phyloP scores from a whole-genome alignment of 805 yeast genomes.

The Kregervanrija delftensis region DNA sequence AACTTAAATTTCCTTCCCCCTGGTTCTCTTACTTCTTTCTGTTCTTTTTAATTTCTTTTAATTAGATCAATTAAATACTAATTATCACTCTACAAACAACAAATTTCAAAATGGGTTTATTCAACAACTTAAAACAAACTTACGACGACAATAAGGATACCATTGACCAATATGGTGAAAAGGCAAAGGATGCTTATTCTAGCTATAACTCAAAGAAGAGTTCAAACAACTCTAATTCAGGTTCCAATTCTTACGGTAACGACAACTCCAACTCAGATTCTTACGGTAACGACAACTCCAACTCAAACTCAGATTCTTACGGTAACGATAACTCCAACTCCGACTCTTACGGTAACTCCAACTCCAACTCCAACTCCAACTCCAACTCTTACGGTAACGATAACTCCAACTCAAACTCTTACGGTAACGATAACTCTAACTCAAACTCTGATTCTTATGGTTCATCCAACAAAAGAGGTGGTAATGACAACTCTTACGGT shows the following conservation, averaged over 20 bases:
- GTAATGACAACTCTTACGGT: constrained; percentile 27
- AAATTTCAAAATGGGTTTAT: constrained; percentile 13
- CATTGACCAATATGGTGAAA: constrained; percentile 1
- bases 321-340: constrained; percentile 22
- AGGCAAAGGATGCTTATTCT: constrained; percentile 4
- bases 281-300: constrained; percentile 24
- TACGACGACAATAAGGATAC: constrained; percentile 3
- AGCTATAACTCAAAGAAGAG: neutral
- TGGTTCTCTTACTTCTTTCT: too few relatives aligned
- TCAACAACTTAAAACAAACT: neutral
- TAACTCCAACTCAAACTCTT: constrained; percentile 17
- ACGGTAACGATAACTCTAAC: constrained; percentile 22
- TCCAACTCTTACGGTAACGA: constrained; percentile 17
- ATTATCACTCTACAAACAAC: neutral
- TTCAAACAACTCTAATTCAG: too few relatives aligned
- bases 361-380: constrained; percentile 16
- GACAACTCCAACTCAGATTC: too few relatives aligned
- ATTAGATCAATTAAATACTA: neutral
- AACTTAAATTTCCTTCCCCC: too few relatives aligned
- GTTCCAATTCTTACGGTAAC: constrained; percentile 12
- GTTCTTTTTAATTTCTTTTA: neutral
- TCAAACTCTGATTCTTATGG: constrained; percentile 10
- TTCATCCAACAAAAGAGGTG: constrained; percentile 1
- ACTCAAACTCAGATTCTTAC: constrained; percentile 7
- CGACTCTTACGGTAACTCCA: constrained; percentile 23